Evolutionary conservation across 2,329 filamentous ascomycete genomes (phyloP).

Genomic region (Penicillium sp.): DNA sequence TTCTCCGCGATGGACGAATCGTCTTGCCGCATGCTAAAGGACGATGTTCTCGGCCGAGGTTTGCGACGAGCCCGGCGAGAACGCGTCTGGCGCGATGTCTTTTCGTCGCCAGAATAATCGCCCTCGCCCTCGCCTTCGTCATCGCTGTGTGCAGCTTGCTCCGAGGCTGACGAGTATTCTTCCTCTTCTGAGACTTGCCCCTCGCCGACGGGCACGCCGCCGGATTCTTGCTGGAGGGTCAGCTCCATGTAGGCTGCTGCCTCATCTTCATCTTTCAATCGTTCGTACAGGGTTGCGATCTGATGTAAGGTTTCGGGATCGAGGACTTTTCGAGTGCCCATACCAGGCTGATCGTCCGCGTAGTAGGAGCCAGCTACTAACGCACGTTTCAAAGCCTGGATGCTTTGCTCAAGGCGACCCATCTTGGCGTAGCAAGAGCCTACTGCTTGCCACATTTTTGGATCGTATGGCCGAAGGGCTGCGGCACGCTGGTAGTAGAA

Average conservation of each 20-base stretch:
- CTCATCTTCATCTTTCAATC: constrained; percentile 68
- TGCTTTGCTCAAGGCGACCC: constrained; percentile 78
- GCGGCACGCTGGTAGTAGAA: constrained; percentile 98
- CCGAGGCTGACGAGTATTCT: constrained; percentile 29
- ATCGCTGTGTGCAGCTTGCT: constrained; percentile 29
- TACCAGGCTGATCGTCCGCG: constrained; percentile 35
- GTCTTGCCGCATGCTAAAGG: constrained; percentile 27
- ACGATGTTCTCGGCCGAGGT: constrained; percentile 23
- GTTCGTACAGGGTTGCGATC: constrained; percentile 84
- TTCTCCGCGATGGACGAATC: constrained; percentile 34
- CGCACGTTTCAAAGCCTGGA: constrained; percentile 90
- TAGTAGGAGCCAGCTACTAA: constrained; percentile 83
- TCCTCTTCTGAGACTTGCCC: constrained; percentile 24
- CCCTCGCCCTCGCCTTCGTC: constrained; percentile 23
- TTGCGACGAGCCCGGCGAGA: constrained; percentile 50
- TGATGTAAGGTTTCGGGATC: constrained; percentile 88
- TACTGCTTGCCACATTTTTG: constrained; percentile 98
- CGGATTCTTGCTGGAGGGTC: constrained; percentile 86
- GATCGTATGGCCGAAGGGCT: constrained; percentile 86
- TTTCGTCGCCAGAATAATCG: constrained; percentile 26
- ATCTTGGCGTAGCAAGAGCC: constrained; percentile 88
- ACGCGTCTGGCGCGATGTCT: constrained; percentile 53
- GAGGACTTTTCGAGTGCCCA: constrained; percentile 50
- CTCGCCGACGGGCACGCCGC: constrained; percentile 41
- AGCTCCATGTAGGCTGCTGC: constrained; percentile 94